Base-by-base conservation (phyloP, 768 basidiomycete genomes). In the Suillus plorans region DNA sequence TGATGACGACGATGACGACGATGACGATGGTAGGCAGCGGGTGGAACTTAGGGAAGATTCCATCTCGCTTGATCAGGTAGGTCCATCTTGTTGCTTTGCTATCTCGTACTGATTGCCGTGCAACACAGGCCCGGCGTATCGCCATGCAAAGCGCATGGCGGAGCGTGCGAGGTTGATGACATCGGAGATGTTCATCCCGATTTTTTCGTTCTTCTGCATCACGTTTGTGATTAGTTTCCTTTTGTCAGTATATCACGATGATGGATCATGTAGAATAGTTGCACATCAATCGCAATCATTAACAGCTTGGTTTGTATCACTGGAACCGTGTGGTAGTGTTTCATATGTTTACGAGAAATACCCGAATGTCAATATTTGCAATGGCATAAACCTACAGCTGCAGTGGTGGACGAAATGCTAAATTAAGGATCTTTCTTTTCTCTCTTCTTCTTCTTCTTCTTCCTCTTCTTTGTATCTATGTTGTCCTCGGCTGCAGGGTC, bases 121-220 rank as follows among this genome's bases (percentile, higher is more conserved):
- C 61, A 44, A 63, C 45, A 36, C 65, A 93, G 90, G 92, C 92
- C 5, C 85, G 87, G 67, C 87, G 92, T 55, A 95, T 95, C 68
- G 87, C 92, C 20, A 85, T 95, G 87, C 93, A 94, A 75, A 94
- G 93, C 68, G 93, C 92, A 50, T 95, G 93, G 92, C 85, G 92
- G 73, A 83, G 89, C 70, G 80, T 84, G 49, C 82, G 87, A 64
- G 84, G 81, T 72, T 90, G 71, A 81, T 58, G 49, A 34, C 55
- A n/a, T 18, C 22, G 31, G 57, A 59, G 10, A 47, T 60, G 2
- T 22, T 36, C 37, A 41, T 60, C 22, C 12, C 2, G 39, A 18
- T 59, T 18, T 28, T 28, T 52, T 59, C 28, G 18, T 59, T 42
- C 2, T 20, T 20, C 28, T 59, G 25, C 39, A 28, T 20, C 58